Evolutionary conservation across 75 land plant genomes (phyloP).

Genomic region (Larix kaempferi): DNA sequence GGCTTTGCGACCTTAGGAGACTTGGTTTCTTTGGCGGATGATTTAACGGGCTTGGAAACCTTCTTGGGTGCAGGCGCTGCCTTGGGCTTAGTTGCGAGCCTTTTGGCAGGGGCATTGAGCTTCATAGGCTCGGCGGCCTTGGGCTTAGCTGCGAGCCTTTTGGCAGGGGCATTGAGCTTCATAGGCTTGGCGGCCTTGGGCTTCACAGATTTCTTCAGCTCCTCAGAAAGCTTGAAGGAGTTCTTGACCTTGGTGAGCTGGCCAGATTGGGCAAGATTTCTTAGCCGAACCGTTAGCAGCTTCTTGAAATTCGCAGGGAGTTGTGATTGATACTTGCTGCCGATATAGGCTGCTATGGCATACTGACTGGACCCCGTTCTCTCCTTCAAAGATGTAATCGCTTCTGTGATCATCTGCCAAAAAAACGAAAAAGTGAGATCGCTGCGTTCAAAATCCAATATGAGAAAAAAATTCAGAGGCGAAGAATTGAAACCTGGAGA

Average conservation of each 20-base stretch:
- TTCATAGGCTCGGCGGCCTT: conserved; percentile 11
- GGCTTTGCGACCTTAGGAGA: conserved; percentile 19
- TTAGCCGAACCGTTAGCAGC: conserved; percentile 52
- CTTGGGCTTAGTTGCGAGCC: not conserved
- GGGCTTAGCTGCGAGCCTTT: not conserved
- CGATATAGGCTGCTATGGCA: conserved; percentile 72
- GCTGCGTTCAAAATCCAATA: not conserved
- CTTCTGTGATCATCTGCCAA: conserved; percentile 73
- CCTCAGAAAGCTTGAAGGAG: conserved; percentile 73
- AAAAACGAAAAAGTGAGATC: not conserved
- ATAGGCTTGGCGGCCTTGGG: conserved; percentile 12
- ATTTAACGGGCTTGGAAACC: conserved; percentile 8
- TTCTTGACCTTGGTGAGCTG: conserved; percentile 74
- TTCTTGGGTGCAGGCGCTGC: conserved; percentile 5
- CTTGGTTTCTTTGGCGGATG: conserved; percentile 17
- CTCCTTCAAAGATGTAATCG: conserved; percentile 76
- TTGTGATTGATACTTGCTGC: conserved; percentile 49
- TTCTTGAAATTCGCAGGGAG: conserved; percentile 75
- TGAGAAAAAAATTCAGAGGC: not conserved
- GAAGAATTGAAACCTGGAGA: not conserved
- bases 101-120: conserved; percentile 8
- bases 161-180: conserved; percentile 8
- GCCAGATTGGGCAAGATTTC: conserved; percentile 51
- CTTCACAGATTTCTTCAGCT: conserved; percentile 20
- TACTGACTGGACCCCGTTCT: conserved; percentile 78